Percentiles rank a stretch among this genome's conserved stretches.
These are phyloP conservation scores for Solanum phureja DNA, from an alignment of 257 asterid species.

Conservation along the genomic window DNA sequence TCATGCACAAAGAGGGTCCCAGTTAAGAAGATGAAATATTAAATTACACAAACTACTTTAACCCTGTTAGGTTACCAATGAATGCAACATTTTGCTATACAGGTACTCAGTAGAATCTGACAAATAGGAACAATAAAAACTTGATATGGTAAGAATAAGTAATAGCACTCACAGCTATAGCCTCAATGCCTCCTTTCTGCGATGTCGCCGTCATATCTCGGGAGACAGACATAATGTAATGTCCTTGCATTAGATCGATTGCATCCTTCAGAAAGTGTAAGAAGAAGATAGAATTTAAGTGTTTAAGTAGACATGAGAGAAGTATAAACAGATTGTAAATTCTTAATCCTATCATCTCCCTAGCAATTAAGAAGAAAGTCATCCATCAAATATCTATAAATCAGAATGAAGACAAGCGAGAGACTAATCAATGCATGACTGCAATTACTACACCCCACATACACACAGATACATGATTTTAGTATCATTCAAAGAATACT, in stretches of 20 bases:
- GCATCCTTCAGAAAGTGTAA: slow-evolving; percentile 49
- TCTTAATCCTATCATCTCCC: background rate
- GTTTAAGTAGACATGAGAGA: background rate
- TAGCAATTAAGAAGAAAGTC: background rate
- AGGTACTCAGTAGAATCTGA: background rate
- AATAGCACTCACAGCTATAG: slow-evolving; percentile 57
- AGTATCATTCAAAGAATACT: background rate
- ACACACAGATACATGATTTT: background rate
- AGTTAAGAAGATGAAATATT: background rate
- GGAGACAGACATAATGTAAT: slow-evolving; percentile 63
- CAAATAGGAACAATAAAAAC: background rate
- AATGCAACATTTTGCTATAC: background rate
- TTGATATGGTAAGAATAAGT: background rate
- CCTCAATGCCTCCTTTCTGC: slow-evolving; percentile 47
- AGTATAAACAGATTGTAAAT: background rate
- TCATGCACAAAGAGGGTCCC: background rate
- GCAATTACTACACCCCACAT: background rate
- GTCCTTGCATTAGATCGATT: slow-evolving; percentile 80
- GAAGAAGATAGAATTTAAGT: background rate
- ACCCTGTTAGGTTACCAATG: background rate
- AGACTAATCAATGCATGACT: background rate
- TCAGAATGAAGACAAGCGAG: background rate
- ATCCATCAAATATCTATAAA: background rate
- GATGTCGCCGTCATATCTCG: slow-evolving; percentile 61
- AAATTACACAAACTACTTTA: background rate